Base-by-base conservation (phyloP, 1,284 basidiomycete species). In the Irpex rosettiformis region DNA sequence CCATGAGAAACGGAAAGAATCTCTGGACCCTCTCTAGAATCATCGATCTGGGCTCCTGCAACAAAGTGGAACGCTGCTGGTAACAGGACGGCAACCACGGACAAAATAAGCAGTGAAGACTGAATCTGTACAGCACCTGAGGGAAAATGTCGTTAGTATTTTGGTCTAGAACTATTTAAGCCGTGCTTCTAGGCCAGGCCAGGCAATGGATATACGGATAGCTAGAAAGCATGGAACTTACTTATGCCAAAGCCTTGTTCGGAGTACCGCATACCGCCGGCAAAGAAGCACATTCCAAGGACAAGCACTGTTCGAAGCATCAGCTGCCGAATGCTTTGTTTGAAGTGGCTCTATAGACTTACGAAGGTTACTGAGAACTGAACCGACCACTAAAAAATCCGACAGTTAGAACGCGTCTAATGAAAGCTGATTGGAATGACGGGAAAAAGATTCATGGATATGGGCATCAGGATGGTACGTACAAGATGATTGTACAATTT, bases 401-500 rank as follows among this genome's bases (percentile, higher is more conserved):
- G n/a, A n/a, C n/a, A n/a, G n/a, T n/a, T n/a, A n/a, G n/a, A n/a
- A n/a, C n/a, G n/a, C n/a, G n/a, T n/a, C n/a, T 21, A 47, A n/a
- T 76, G 73, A 27, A 51, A 43, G 28, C 29, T 24, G 37, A 53
- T 18, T 51, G 58, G 49, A 60, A 53, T 59, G 57, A 43, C 40
- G 45, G 11, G 16, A 33, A 24, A 28, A n/a, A 18, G 29, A 56
- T 33, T 37, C 54, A 48, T 48, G 52, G 48, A 55, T 13, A 52
- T 43, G 28, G 48, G 56, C 21, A 13, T 18, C 45, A 27, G 24
- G 33, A 37, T 11, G 11, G 16, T 56, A 66, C 92, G 80, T 75
- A 89, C 89, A 76, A 11, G 89, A 90, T 10, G 89, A 81, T 73
- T 96, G 94, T 0, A 96, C 93, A 56, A 96, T 83, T 47, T 79